phyloP scores from a whole-genome alignment of 1,284 basidiomycete genomes.

The Austroboletus novae-zelandiae region DNA sequence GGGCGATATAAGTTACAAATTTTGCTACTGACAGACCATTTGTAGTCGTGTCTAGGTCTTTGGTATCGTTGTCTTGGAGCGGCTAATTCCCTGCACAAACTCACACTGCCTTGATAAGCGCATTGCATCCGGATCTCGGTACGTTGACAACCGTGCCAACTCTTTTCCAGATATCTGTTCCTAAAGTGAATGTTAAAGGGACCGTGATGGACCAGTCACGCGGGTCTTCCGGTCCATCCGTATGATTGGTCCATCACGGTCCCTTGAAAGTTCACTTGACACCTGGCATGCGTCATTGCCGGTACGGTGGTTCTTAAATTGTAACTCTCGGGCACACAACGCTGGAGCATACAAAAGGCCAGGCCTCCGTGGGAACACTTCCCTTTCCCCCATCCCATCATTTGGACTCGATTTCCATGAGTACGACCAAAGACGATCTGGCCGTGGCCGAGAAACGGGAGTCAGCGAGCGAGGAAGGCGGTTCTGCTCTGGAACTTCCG shows the following conservation, averaged over 20 bases:
- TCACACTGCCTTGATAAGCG: too few species aligned
- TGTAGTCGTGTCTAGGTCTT: too few species aligned
- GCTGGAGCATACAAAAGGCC: slow-evolving; percentile 20
- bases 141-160: neutral
- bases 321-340: neutral
- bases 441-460: slow-evolving; percentile 16
- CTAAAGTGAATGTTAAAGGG: neutral
- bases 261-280: too few species aligned
- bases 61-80: too few species aligned
- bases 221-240: neutral
- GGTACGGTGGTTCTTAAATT: slow-evolving; percentile 2
- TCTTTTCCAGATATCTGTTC: neutral
- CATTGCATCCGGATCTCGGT: neutral
- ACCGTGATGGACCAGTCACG: too few species aligned
- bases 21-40: too few species aligned
- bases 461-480: slow-evolving; percentile 12
- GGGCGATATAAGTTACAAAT: too few species aligned
- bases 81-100: too few species aligned
- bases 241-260: neutral
- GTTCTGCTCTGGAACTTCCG: slow-evolving; percentile 1
- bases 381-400: slow-evolving; percentile 2
- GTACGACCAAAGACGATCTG: neutral
- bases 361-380: slow-evolving; percentile 17
- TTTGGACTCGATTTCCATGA: slow-evolving; percentile 7
- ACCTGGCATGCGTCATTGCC: neutral